A percentile compares a stretch with the other conserved stretches of the same genome.
These are phyloP conservation scores for Geotrichum carabidarum DNA, from an alignment of 1,139 yeast genomes.

Conservation along the genomic window DNA sequence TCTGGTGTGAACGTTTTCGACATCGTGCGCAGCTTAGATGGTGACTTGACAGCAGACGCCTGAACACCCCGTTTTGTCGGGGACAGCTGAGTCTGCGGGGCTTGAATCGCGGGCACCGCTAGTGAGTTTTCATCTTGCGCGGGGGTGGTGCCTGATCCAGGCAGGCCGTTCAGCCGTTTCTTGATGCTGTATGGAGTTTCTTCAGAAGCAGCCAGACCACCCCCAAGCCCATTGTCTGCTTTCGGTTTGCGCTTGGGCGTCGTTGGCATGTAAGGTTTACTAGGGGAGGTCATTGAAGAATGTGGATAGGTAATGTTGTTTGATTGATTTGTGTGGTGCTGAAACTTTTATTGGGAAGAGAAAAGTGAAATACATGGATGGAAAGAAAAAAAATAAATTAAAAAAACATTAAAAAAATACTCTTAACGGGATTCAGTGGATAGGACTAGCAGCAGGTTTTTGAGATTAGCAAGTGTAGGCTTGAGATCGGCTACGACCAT, in stretches of 20 bases:
- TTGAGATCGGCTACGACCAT: constrained; percentile 38
- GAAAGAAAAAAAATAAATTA: neutral
- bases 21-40: constrained; percentile 28
- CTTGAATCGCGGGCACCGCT: neutral
- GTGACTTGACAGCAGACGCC: constrained; percentile 28
- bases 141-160: neutral
- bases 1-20: constrained; percentile 8
- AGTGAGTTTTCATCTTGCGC: neutral
- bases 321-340: neutral
- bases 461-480: constrained; percentile 41
- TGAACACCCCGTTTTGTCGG: neutral
- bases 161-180: neutral
- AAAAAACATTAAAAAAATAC: neutral
- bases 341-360: neutral
- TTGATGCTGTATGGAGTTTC: constrained; percentile 14
- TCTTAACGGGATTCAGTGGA: constrained; percentile 7
- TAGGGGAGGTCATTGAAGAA: constrained; percentile 11
- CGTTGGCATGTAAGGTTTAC: constrained; percentile 5
- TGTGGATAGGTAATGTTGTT: neutral
- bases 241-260: constrained; percentile 1
- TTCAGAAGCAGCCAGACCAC: constrained; percentile 5
- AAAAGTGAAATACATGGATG: neutral
- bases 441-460: constrained; percentile 36
- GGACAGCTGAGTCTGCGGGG: neutral
- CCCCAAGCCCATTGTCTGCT: neutral